Conservation (phyloP, 225 moss, liverwort and hornwort species). For the Pleurozium schreberi region DNA sequence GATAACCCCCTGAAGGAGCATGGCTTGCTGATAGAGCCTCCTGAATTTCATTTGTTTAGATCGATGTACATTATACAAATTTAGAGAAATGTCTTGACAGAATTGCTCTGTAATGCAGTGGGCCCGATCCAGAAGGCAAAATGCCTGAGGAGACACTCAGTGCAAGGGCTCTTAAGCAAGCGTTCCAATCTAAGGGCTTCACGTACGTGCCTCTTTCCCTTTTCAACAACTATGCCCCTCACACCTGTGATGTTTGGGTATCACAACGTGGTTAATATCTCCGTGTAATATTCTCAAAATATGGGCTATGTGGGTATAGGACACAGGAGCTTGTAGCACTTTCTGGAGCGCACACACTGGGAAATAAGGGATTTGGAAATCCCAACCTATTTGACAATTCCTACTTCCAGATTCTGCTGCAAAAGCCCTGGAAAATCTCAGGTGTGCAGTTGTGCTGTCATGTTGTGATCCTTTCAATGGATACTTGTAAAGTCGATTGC, state of each 20-base stretch:
- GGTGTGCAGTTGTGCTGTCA: constrained; percentile 6
- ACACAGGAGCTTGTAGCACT: constrained; percentile 81
- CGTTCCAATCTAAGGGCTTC: constrained; percentile 76
- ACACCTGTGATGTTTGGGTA: not conserved
- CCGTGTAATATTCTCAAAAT: not conserved
- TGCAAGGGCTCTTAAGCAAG: constrained; percentile 57
- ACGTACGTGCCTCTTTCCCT: constrained; percentile 34
- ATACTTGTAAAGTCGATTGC: not conserved
- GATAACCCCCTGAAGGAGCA: not conserved
- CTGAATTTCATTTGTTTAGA: not conserved
- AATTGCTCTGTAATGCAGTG: constrained; percentile 18
- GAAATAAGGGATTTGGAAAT: constrained; percentile 87
- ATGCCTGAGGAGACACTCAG: constrained; percentile 81
- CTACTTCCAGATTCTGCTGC: constrained; percentile 69
- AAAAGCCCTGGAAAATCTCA: constrained; percentile 60
- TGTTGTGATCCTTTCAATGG: not conserved
- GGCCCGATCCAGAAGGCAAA: constrained; percentile 80
- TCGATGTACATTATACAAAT: not conserved
- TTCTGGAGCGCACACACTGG: constrained; percentile 82
- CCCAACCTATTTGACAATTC: constrained; percentile 77
- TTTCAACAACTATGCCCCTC: not conserved
- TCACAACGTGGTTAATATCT: not conserved
- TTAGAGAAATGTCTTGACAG: not conserved
- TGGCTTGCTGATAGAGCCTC: not conserved
- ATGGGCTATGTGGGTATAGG: constrained; percentile 14